Conservation (phyloP, 73 alveolate species). For the Paramecium sexaurelia region DNA sequence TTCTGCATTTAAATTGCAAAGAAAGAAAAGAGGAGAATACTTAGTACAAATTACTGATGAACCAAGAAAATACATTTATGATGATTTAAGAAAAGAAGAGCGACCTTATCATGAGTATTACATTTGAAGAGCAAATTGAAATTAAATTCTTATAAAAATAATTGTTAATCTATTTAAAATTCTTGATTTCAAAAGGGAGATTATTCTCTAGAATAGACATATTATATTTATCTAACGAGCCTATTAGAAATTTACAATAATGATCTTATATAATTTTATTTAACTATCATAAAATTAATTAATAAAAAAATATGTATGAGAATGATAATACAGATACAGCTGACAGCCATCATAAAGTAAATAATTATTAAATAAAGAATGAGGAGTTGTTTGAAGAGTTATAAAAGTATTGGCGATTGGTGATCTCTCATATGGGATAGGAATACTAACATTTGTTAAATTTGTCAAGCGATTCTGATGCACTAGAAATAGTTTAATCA, state of each 20-base stretch:
- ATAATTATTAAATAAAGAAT: background rate
- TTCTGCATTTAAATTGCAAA: background rate
- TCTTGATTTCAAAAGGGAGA: background rate
- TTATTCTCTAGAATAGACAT: background rate
- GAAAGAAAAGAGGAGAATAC: background rate
- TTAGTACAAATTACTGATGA: background rate
- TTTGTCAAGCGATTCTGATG: conserved; percentile 8
- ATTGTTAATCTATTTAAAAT: background rate
- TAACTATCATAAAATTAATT: background rate
- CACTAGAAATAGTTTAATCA: conserved; percentile 17
- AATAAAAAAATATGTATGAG: conserved; percentile 12
- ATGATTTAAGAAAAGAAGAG: background rate
- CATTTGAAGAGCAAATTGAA: background rate
- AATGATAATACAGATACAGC: conserved; percentile 47
- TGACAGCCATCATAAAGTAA: conserved; percentile 39
- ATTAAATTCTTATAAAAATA: background rate
- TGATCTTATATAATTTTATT: background rate
- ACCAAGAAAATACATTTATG: background rate
- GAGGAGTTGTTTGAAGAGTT: conserved; percentile 28
- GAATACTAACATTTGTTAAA: background rate
- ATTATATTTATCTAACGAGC: background rate
- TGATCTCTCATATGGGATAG: background rate
- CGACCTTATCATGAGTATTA: background rate
- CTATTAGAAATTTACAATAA: background rate
- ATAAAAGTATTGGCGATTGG: conserved; percentile 43